A percentile compares a stretch with the other conserved stretches of the same genome.
Conservation (phyloP, 2,329 filamentous ascomycete genomes). For the Xylogone sp. region DNA sequence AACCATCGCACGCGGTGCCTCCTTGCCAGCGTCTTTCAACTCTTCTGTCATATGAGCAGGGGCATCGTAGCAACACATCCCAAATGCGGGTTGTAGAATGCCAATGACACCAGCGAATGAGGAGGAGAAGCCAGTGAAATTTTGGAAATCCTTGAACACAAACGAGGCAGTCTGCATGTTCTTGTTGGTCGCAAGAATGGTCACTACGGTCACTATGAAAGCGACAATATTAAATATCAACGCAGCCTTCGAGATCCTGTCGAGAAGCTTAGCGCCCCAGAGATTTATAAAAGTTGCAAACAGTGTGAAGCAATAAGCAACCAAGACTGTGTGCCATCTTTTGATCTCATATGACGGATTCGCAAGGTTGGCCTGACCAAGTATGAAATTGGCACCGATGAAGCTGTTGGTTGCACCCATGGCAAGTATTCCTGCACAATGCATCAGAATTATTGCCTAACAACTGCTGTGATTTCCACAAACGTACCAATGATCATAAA, state of each 20-base stretch:
- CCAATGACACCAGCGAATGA: conserved; percentile 50
- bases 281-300: conserved; percentile 44
- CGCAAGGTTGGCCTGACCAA: conserved; percentile 50
- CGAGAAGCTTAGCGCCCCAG: conserved; percentile 44
- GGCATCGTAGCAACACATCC: conserved; percentile 45
- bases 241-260: conserved; percentile 45
- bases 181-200: conserved; percentile 48
- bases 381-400: conserved; percentile 50
- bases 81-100: conserved; percentile 49
- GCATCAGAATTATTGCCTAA: background rate
- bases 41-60: conserved; percentile 53
- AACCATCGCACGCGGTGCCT: conserved; percentile 47
- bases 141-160: conserved; percentile 52
- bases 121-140: conserved; percentile 47
- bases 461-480: background rate
- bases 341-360: conserved; percentile 47
- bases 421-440: conserved; percentile 29
- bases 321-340: conserved; percentile 52
- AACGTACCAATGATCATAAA: conserved; percentile 42
- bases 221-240: conserved; percentile 50
- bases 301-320: conserved; percentile 45
- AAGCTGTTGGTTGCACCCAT: conserved; percentile 54
- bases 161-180: conserved; percentile 50
- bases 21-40: conserved; percentile 44
- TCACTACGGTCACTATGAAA: conserved; percentile 48